Conservation (phyloP, 2,329 filamentous ascomycete genomes). For the Nannizzia gypsea region DNA sequence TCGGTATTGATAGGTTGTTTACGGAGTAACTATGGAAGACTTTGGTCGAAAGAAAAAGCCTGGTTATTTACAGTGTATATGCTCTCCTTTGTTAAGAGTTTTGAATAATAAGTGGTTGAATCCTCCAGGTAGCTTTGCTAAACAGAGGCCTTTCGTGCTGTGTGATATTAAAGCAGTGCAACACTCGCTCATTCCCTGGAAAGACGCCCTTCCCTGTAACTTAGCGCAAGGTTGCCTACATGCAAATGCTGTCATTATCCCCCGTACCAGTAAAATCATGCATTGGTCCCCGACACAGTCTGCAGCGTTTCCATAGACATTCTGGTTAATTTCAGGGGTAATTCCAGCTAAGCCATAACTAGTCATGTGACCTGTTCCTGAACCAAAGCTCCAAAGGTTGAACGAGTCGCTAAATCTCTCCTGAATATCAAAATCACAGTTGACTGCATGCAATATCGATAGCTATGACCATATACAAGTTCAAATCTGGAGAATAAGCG, state of each 20-base stretch:
- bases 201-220: too few relatives aligned
- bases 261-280: not conserved
- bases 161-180: too few relatives aligned
- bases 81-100: not conserved
- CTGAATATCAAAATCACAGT: not conserved
- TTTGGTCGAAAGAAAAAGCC: not conserved
- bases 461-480: too few relatives aligned
- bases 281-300: not conserved
- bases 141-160: too few relatives aligned
- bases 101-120: too few relatives aligned
- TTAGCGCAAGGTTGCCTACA: too few relatives aligned
- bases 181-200: too few relatives aligned
- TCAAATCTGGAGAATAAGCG: not conserved
- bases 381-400: too few relatives aligned
- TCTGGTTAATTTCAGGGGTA: not conserved
- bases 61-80: not conserved
- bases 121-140: too few relatives aligned
- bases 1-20: not conserved
- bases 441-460: too few relatives aligned
- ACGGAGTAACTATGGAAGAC: not conserved
- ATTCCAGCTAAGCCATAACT: not conserved
- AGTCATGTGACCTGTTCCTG: not conserved
- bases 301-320: not conserved
- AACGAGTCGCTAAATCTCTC: not conserved
- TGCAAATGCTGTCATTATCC: not conserved